Conservation (phyloP, 345 rosid species). For the Eucalyptus cloeziana region DNA sequence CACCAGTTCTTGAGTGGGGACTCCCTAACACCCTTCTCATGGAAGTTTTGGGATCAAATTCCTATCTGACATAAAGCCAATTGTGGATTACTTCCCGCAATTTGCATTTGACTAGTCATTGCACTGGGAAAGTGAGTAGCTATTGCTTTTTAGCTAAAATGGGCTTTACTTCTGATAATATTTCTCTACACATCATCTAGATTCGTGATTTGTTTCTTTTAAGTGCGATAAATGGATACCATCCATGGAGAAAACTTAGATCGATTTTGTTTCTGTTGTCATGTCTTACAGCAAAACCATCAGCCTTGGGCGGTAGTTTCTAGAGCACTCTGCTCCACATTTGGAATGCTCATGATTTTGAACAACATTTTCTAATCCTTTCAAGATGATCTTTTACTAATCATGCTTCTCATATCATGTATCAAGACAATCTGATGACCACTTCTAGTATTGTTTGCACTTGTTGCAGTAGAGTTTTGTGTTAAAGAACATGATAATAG, state of each 20-base stretch:
- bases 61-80: constrained; percentile 30
- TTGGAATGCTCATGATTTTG: neutral
- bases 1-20: neutral
- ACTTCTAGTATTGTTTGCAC: neutral
- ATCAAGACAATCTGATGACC: neutral
- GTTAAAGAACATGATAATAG: neutral
- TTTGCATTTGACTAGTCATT: neutral
- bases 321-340: neutral
- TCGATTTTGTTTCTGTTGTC: neutral
- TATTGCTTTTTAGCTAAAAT: neutral
- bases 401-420: neutral
- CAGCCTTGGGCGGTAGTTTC: neutral
- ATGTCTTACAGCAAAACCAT: neutral
- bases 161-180: neutral
- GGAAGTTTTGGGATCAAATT: neutral
- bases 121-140: neutral
- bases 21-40: neutral
- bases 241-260: neutral
- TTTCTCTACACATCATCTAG: neutral
- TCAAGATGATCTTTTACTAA: neutral
- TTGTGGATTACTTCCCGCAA: neutral
- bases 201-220: neutral
- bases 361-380: neutral
- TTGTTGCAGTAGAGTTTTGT: neutral
- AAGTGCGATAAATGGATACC: neutral